Base-by-base conservation (phyloP, 306 rosid species). In the Rubus idaeus region DNA sequence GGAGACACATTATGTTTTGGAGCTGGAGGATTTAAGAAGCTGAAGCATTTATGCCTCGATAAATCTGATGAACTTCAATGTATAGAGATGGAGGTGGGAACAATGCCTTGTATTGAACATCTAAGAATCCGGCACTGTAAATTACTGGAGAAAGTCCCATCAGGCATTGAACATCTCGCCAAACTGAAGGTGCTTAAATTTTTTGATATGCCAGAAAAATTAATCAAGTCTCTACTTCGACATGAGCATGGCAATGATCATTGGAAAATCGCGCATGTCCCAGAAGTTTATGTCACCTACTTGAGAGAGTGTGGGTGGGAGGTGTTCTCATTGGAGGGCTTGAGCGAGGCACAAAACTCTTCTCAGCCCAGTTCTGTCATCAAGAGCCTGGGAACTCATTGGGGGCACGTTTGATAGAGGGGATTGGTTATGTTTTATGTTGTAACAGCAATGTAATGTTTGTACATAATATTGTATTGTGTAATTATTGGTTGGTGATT, bases 131-230 rank as follows among this genome's bases (percentile, higher is more conserved):
- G 67, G 66, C 63, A 68, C 10, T 76, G 80, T 35, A 65, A 67
- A 23, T 42, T 7, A 4, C 17, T 77, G 74, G 44, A 53, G 80
- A 35, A 23, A 10, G 73, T 77, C 12, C 80, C 80, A 5, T 77
- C 74, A 51, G 80, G 80, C 17, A 77, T 77, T 67, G 74, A 77
- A 55, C 80, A 77, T 30, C 53, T 77, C 13, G 3, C 6, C 35
- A 77, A 40, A 9, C 30, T 77, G 0, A 66, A 67, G 72, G 65
- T 77, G 44, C 80, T 77, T 6, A 0, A 67, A 20, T 77, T 77
- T 77, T 51, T 68, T 40, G 74, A 77, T 17, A 77, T 77, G 80
- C 80, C 80, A 10, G 74, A 77, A 37, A 26, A 46, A n/a, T 41
- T 77, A 9, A 77, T 77, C 41, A 67, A 26, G 53, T 52, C 65